Evolutionary conservation across 2,329 filamentous ascomycete species (phyloP).

Genomic region (Penicillium rolfsii): DNA sequence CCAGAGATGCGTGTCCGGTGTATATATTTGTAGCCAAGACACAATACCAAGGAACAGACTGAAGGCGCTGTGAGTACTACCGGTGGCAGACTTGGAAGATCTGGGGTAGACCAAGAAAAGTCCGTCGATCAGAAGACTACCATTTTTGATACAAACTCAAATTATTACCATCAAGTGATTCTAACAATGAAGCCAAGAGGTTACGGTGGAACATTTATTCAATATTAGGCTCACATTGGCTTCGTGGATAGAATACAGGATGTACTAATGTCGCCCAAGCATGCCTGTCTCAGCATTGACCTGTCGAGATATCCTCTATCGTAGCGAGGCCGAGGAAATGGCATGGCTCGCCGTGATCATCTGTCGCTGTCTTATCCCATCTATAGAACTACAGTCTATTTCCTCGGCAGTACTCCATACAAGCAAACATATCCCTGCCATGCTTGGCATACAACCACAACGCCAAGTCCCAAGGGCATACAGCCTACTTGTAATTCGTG

Average conservation of each 20-base stretch:
- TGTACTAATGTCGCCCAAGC: neutral
- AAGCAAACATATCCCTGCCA: constrained; percentile 13
- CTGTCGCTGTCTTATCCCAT: neutral
- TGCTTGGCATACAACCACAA: constrained; percentile 14
- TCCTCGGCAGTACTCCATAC: constrained; percentile 7
- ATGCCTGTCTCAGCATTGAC: neutral
- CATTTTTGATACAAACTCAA: neutral
- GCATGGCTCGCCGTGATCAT: neutral
- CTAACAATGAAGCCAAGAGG: neutral
- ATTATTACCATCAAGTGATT: neutral
- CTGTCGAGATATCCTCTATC: constrained; percentile 1
- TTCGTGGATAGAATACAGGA: neutral
- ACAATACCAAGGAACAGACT: neutral
- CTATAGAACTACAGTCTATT: neutral
- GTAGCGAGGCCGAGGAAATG: constrained; percentile 1
- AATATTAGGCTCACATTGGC: neutral
- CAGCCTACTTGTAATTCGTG: neutral
- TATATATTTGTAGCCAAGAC: constrained; percentile 2
- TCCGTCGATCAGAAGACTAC: constrained; percentile 1
- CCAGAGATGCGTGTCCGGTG: neutral
- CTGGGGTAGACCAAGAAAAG: neutral
- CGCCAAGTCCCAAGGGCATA: constrained; percentile 11
- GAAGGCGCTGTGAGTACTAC: too few relatives aligned
- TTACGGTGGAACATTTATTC: neutral
- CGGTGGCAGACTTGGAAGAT: neutral